These are phyloP conservation scores for Apiospora arundinis DNA, from an alignment of 2,329 filamentous ascomycete genomes.

Conservation along the genomic window DNA sequence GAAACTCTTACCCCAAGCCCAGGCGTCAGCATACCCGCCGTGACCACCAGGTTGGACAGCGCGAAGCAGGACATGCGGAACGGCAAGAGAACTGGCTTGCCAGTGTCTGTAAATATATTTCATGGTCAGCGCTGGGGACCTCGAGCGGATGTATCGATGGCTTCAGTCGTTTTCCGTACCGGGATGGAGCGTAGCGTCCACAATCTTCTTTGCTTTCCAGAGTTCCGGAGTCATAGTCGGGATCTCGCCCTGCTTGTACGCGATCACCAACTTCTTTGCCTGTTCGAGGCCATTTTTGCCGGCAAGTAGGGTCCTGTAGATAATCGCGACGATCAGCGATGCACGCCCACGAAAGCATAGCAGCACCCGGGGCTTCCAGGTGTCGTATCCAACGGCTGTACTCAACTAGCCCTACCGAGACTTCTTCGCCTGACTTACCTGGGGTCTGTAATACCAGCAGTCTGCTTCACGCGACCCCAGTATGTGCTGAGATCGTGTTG, in stretches of 20 bases:
- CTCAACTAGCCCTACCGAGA: no score
- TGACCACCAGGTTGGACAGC: conserved; percentile 91
- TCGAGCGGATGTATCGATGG: neutral
- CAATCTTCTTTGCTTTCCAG: conserved; percentile 95
- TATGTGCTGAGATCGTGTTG: conserved; percentile 94
- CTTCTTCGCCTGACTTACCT: conserved; percentile 70
- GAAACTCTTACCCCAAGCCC: conserved; percentile 67
- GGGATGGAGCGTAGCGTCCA: conserved; percentile 95
- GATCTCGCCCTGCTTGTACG: conserved; percentile 86
- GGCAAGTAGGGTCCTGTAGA: conserved; percentile 80
- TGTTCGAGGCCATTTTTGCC: conserved; percentile 79
- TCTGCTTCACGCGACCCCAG: conserved; percentile 91
- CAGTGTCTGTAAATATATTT: conserved; percentile 72
- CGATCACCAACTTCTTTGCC: conserved; percentile 80
- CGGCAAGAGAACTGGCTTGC: conserved; percentile 87
- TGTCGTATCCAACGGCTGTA: neutral
- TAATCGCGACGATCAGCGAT: conserved; percentile 1
- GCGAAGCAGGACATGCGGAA: conserved; percentile 98
- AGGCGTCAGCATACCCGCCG: conserved; percentile 95
- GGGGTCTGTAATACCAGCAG: conserved; percentile 89
- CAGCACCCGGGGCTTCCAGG: neutral
- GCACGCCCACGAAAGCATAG: neutral
- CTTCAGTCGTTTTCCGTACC: conserved; percentile 61
- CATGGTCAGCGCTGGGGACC: conserved; percentile 17
- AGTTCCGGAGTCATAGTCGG: conserved; percentile 85